phyloP scores from a whole-genome alignment of 495 filamentous ascomycete genomes.

The Trichoderma parareesei region DNA sequence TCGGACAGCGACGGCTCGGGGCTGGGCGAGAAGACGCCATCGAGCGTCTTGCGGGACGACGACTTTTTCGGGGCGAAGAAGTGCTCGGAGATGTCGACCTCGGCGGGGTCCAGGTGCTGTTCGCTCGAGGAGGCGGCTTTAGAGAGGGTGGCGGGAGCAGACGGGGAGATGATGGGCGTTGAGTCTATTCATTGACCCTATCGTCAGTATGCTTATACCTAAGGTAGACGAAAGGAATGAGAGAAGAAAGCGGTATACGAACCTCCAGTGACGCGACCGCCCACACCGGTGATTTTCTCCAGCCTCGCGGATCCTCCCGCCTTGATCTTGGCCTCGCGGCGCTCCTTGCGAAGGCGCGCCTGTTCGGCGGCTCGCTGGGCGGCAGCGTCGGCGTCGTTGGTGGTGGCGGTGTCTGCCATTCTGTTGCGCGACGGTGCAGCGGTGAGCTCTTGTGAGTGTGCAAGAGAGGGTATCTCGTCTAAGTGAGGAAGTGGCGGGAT shows the following conservation, averaged over 20 bases:
- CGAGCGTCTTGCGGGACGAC: slow-evolving; percentile 21
- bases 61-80: slow-evolving; percentile 43
- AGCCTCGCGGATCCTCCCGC: slow-evolving; percentile 72
- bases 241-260: slow-evolving; percentile 8
- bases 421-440: neutral
- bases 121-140: neutral
- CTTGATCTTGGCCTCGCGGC: slow-evolving; percentile 82
- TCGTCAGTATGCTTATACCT: neutral
- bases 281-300: slow-evolving; percentile 74
- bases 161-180: neutral
- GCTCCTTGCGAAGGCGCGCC: slow-evolving; percentile 79
- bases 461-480: no score
- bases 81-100: slow-evolving; percentile 62
- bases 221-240: neutral
- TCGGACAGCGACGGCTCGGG: slow-evolving; percentile 24
- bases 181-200: neutral
- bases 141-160: neutral
- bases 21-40: slow-evolving; percentile 17
- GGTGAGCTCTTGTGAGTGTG: no score
- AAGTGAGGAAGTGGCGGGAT: no score
- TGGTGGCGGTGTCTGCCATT: slow-evolving; percentile 20
- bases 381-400: slow-evolving; percentile 31
- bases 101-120: slow-evolving; percentile 54
- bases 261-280: slow-evolving; percentile 54
- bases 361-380: slow-evolving; percentile 64